phyloP scores from a whole-genome alignment of 805 yeast species.

The Candida cerambycidarum region DNA sequence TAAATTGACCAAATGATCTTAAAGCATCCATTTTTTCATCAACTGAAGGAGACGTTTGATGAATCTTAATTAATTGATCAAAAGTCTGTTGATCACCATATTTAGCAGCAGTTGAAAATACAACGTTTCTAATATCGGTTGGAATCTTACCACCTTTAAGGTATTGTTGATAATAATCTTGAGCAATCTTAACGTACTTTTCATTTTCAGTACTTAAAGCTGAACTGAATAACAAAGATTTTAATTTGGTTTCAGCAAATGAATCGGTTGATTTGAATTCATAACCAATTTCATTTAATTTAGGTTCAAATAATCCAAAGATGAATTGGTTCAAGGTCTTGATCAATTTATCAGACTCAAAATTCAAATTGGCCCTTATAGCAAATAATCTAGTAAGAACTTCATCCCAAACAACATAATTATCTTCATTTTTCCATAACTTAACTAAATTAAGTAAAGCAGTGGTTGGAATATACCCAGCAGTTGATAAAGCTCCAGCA shows the following conservation, averaged over 20 bases:
- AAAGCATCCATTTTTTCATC: conserved; percentile 74
- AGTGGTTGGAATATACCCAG: conserved; percentile 66
- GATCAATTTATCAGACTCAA: conserved; percentile 48
- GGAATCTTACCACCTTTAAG: conserved; percentile 71
- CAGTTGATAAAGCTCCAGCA: conserved; percentile 65
- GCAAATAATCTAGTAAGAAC: conserved; percentile 50
- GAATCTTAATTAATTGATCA: conserved; percentile 60
- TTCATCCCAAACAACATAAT: conserved; percentile 69
- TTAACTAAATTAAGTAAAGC: conserved; percentile 59
- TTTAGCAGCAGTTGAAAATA: conserved; percentile 67
- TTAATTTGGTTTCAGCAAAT: conserved; percentile 64
- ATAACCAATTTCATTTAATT: conserved; percentile 63
- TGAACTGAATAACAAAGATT: conserved; percentile 58
- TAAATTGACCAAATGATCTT: conserved; percentile 65
- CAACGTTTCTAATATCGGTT: conserved; percentile 68
- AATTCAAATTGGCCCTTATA: conserved; percentile 54
- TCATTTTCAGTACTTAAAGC: conserved; percentile 55
- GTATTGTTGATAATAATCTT: conserved; percentile 49
- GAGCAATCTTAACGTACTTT: conserved; percentile 37
- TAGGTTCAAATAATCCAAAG: conserved; percentile 54
- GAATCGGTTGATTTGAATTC: conserved; percentile 54
- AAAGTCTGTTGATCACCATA: conserved; percentile 62
- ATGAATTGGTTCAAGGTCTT: conserved; percentile 53
- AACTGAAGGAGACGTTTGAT: conserved; percentile 56
- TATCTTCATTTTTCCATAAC: conserved; percentile 58